phyloP scores from a whole-genome alignment of 2,329 filamentous ascomycete genomes.

The Cercospora brassicicola region DNA sequence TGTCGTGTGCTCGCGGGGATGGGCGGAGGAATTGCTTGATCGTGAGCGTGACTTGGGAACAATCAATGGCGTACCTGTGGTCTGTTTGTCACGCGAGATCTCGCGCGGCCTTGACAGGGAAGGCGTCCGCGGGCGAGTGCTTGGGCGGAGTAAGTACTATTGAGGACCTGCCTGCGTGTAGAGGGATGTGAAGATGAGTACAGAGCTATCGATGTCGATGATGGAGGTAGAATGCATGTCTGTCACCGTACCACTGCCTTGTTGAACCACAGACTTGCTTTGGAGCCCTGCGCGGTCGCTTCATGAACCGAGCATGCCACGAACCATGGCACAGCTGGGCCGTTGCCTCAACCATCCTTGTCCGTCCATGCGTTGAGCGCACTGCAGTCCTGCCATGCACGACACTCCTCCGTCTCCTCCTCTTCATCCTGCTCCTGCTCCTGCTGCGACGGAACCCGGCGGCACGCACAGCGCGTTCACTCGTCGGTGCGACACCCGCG shows the following conservation, averaged over 20 bases:
- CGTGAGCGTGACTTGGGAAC: not conserved
- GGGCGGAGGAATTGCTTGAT: not conserved
- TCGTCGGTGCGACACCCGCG: not conserved
- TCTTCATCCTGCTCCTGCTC: not conserved
- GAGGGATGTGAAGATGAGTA: not conserved
- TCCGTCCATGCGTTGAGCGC: slow-evolving; percentile 5
- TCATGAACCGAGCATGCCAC: not conserved
- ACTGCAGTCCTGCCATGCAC: slow-evolving; percentile 8
- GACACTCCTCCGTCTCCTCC: not conserved
- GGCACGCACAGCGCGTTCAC: not conserved
- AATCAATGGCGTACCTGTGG: slow-evolving; percentile 11
- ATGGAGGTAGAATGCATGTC: not conserved
- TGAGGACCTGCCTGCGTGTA: not conserved
- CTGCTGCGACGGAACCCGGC: not conserved
- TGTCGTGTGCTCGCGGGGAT: not conserved
- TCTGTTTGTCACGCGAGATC: slow-evolving; percentile 4
- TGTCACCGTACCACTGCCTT: not conserved
- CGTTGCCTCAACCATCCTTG: slow-evolving; percentile 6
- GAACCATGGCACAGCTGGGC: slow-evolving; percentile 10
- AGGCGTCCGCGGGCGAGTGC: not conserved
- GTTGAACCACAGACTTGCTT: not conserved
- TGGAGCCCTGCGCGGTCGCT: not conserved
- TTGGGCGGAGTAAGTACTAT: not conserved
- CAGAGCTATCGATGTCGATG: not conserved
- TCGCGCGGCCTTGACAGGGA: not conserved